A percentile compares a stretch with the other conserved stretches of the same genome.
Conservation (phyloP, 202 grass and related monocot species). For the Zizania palustris region DNA sequence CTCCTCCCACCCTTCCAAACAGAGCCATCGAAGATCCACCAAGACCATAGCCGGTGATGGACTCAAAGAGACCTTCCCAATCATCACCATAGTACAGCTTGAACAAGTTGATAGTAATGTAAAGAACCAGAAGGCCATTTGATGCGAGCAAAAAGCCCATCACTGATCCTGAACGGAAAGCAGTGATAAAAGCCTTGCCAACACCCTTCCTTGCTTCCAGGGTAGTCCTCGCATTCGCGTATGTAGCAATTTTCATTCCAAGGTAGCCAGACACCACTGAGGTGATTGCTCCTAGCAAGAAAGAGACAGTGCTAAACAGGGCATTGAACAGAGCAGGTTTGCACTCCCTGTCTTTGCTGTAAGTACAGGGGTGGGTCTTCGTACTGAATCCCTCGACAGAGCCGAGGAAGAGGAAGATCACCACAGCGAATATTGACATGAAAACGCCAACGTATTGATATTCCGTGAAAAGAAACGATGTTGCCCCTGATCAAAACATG, state of each 20-base stretch:
- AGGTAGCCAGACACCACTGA: slow-evolving; percentile 71
- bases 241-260: slow-evolving; percentile 79
- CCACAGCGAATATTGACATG: slow-evolving; percentile 68
- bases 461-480: slow-evolving; percentile 67
- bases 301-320: slow-evolving; percentile 69
- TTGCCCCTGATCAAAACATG: slow-evolving; percentile 47
- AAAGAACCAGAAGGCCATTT: slow-evolving; percentile 67
- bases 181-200: slow-evolving; percentile 60
- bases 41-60: slow-evolving; percentile 71
- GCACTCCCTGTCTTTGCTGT: slow-evolving; percentile 59
- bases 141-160: slow-evolving; percentile 77
- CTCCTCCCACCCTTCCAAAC: slow-evolving; percentile 73
- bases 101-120: slow-evolving; percentile 63
- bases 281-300: slow-evolving; percentile 68
- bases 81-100: slow-evolving; percentile 69
- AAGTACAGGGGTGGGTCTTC: slow-evolving; percentile 58
- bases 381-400: slow-evolving; percentile 80
- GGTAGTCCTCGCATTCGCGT: slow-evolving; percentile 72
- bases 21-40: slow-evolving; percentile 78
- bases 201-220: slow-evolving; percentile 72
- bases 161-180: slow-evolving; percentile 72
- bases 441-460: slow-evolving; percentile 74
- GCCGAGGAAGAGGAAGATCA: slow-evolving; percentile 79
- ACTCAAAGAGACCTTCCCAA: slow-evolving; percentile 73
- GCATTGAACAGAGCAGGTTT: slow-evolving; percentile 70